phyloP scores from a whole-genome alignment of 1,284 basidiomycete species.

The Naganishia cerealis region DNA sequence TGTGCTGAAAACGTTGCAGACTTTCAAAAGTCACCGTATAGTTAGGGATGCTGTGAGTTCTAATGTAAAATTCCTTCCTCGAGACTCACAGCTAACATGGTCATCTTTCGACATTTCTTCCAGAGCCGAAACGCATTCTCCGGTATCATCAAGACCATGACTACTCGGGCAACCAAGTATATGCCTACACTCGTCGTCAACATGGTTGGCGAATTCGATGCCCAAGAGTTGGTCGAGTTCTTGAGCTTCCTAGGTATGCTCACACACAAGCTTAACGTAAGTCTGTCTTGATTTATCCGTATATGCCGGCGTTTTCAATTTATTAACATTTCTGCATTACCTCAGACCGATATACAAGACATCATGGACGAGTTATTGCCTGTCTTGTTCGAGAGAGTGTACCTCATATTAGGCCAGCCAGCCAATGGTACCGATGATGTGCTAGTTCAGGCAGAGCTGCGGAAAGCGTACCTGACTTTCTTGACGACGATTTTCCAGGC shows the following conservation, averaged over 20 bases:
- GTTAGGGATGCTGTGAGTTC: conserved; percentile 85
- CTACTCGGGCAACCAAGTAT: conserved; percentile 61
- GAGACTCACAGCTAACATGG: conserved; percentile 22
- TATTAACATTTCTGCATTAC: background rate
- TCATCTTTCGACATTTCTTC: background rate
- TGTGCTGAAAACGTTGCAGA: conserved; percentile 80
- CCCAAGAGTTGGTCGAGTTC: conserved; percentile 89
- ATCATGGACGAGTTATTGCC: conserved; percentile 88
- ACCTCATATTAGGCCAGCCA: conserved; percentile 75
- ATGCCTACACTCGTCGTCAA: conserved; percentile 85
- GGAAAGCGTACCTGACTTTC: conserved; percentile 83
- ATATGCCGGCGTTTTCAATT: background rate
- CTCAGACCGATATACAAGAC: conserved; percentile 70
- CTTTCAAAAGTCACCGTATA: conserved; percentile 81
- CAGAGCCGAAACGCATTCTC: conserved; percentile 92
- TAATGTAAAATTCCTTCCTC: background rate
- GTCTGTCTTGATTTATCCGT: conserved; percentile 39
- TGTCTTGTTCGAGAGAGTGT: conserved; percentile 81
- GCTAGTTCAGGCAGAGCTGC: conserved; percentile 77
- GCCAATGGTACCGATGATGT: conserved; percentile 88
- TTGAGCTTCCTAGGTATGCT: conserved; percentile 89
- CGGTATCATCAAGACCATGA: conserved; percentile 61
- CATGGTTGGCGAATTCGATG: conserved; percentile 85
- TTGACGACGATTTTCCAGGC: conserved; percentile 79
- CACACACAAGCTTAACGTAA: conserved; percentile 86